Conservation (phyloP, 305 asterid species). For the Salvia sclarea region DNA sequence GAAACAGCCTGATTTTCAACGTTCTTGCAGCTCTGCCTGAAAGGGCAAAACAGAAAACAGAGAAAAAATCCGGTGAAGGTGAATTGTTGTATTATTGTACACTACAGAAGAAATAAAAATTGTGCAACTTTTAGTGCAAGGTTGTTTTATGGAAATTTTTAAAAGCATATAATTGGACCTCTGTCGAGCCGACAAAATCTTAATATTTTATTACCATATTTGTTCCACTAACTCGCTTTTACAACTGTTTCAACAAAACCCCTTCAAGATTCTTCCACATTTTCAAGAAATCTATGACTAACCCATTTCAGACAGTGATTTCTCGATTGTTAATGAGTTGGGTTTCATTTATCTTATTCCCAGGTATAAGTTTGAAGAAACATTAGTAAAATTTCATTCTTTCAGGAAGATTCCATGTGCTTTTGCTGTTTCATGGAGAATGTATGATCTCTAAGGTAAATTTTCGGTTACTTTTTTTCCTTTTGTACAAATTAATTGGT, state of each 20-base stretch:
- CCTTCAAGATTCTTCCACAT: slow-evolving; percentile 6
- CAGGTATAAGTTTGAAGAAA: background rate
- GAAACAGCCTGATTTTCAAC: background rate
- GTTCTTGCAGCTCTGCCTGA: slow-evolving; percentile 13
- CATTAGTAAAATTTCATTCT: background rate
- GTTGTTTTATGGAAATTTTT: background rate
- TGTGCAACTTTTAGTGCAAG: background rate
- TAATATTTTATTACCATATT: slow-evolving; percentile 18
- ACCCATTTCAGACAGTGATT: slow-evolving; percentile 28
- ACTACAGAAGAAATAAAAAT: background rate
- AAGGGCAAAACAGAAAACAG: background rate
- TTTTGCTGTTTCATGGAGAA: slow-evolving; percentile 26
- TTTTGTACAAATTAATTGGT: slow-evolving; percentile 10
- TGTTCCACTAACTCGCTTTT: slow-evolving; percentile 6
- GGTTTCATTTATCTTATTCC: background rate
- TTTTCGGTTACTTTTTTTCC: slow-evolving; percentile 24
- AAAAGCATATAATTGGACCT: slow-evolving; percentile 23
- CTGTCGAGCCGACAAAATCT: slow-evolving; percentile 9
- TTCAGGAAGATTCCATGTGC: background rate
- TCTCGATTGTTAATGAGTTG: slow-evolving; percentile 4
- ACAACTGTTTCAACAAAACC: slow-evolving; percentile 27
- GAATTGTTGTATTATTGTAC: background rate
- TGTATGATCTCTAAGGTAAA: slow-evolving; percentile 40
- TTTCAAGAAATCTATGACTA: slow-evolving; percentile 26
- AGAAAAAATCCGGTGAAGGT: background rate